Evolutionary conservation across 2,329 filamentous ascomycete genomes (phyloP), one percentile per base, ranked within the genome.

Genomic region (Xylaria sp.): DNA sequence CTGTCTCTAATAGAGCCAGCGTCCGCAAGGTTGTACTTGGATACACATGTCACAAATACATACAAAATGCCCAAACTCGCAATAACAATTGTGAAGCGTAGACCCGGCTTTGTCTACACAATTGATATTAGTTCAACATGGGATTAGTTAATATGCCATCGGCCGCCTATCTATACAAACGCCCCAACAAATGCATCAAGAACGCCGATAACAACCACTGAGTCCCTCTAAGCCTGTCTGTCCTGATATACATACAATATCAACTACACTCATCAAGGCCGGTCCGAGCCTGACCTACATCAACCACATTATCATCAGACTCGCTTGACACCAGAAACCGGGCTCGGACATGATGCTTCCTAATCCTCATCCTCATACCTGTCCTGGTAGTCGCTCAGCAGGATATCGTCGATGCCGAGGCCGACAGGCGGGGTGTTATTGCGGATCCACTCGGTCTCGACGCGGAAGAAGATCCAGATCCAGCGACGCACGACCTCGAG

Each of bases 401-500:
- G 81, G 52, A 94, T 78, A 55, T 96, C 87, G 73, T 93, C 90
- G 31, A 64, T 89, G 74, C 85, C 70, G 72, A 83, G 60, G 81
- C 83, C 85, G 58, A 74, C 73, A 17, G 59, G 48, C 3, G 51
- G 48, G 10, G 76, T 75, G 13, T 78, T 79, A 67, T 77, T 83
- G 78, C 87, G 81, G 77, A 92, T 85, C 90, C 91, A 97, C 80
- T 99, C 95, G 21, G 92, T 93, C 81, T 99, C 95, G 40, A 96
- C 89, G 9, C 95, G 86, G 78, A 98, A 92, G 77, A 97, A 98
- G 59, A 97, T 92, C 95, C 95, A 99, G 63, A 98, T 85, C 93
- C 94, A 98, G 59, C 95, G 85, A 48, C 95, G 85, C 46, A 92
- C 83, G 17, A 98, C 90, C 79, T 99, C 95, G 10, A 97, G 80